Base-by-base conservation (phyloP, 2,329 filamentous ascomycete species). In the Ustulina deusta region DNA sequence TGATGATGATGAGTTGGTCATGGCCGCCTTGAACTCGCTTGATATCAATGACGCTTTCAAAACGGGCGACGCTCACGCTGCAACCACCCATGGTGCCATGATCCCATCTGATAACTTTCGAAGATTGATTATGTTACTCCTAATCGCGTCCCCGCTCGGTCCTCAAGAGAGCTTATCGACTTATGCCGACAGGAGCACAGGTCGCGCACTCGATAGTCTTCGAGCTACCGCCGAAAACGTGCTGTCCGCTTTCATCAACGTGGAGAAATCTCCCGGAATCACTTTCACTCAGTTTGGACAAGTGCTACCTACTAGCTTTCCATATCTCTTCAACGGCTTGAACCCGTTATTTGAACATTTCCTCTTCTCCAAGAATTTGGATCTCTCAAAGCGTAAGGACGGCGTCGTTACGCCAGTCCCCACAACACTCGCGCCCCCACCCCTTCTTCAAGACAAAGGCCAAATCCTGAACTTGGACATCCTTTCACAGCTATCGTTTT, bases 81-180 rank as follows among this genome's bases (percentile, higher is more conserved):
- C 83, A 0, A 83, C 84, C 3, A 85, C 88, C 0, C 85, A 88
- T 49, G 85, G 86, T n/a, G 88, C 90, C 34, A 89, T 91, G 71
- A 91, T 94, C 58, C 91, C 91, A 0, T 87, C 89, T 0, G 91
- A 93, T 75, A 93, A 93, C 74, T 87, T 93, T 63, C 85, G 89
- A 51, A 90, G 88, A 73, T 80, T 94, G 7, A 79, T 93, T 34
- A 90, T 92, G 86, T 82, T 94, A 3, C 82, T 94, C 13, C 81
- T 93, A 1, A 80, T 93, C 9, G 82, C 88, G 40, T 89, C 91
- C 0, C 90, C 91, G 0, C 79, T 93, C 5, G 84, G 85, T 54
- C 80, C 87, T 0, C 89, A 91, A 73, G 89, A 93, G 76, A 88
- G 84, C 63, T 77, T 93, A 15, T 87, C 91, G 0, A 82, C 83